phyloP scores from a whole-genome alignment of 2,329 filamentous ascomycete species.

The Colletotrichum higginsianum region DNA sequence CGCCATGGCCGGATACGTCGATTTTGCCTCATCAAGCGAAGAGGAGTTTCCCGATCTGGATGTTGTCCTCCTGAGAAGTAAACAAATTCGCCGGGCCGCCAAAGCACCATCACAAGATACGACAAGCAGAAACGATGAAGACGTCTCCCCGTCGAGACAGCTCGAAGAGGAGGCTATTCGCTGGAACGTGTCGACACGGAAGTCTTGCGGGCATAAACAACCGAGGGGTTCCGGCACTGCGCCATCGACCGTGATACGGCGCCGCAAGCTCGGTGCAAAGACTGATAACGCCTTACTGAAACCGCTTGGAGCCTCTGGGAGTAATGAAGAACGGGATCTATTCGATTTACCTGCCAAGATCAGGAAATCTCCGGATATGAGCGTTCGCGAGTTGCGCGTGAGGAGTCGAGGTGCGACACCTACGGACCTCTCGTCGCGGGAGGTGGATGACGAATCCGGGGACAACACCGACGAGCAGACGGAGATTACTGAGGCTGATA shows the following conservation, averaged over 20 bases:
- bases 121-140: background rate
- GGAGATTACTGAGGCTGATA: conserved; percentile 38
- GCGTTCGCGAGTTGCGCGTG: conserved; percentile 7
- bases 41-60: conserved; percentile 61
- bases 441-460: conserved; percentile 9
- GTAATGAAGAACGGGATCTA: conserved; percentile 13
- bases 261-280: conserved; percentile 36
- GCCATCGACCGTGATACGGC: conserved; percentile 14
- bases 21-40: conserved; percentile 53
- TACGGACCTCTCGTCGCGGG: background rate
- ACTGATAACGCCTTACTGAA: conserved; percentile 25
- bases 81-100: conserved; percentile 3
- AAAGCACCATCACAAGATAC: conserved; percentile 34
- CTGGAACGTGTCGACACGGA: background rate
- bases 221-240: background rate
- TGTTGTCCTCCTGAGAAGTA: conserved; percentile 46
- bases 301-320: background rate
- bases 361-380: background rate
- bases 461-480: conserved; percentile 25
- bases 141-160: background rate
- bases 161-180: conserved; percentile 3
- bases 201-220: background rate
- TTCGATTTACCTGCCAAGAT: background rate
- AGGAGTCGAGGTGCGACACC: conserved; percentile 4
- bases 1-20: conserved; percentile 42